Base-by-base conservation (phyloP, 2,329 filamentous ascomycete species). In the Talaromyces sp. region DNA sequence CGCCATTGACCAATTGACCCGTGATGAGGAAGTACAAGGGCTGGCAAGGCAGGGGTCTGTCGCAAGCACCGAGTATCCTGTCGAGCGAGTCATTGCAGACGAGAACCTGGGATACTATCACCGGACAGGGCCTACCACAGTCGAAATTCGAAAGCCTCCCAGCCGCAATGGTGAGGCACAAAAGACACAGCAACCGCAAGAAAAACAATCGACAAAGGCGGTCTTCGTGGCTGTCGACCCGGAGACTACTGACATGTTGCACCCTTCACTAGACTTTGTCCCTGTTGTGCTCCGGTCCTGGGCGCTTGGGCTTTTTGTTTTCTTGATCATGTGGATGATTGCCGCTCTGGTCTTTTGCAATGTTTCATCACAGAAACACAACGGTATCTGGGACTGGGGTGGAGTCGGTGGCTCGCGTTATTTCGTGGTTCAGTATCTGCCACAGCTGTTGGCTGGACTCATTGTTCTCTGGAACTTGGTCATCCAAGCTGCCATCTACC, bases 371-470 rank as follows among this genome's bases (percentile, higher is more conserved):
- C 75, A 81, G 42, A 73, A 76, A 5, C 81, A 88, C 65, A 74
- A 81, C 10, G 91, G 91, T 0, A 77, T 97, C 13, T 86, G 84
- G 70, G 75, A 82, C 3, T 96, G 93, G 72, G 78, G 79, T 36
- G 82, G 82, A 32, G 88, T 92, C 61, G 89, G 90, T 63, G 88
- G 88, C 56, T 82, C 82, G 9, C 83, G 87, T 65, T 96, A 96
- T 75, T 96, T 97, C 72, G 75, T 96, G 54, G 95, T 96, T 73
- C 85, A 92, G 64, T 91, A 96, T 65, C 78, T 97, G 1, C 93
- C 93, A 2, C 91, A 92, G 61, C 78, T 96, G 0, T 71, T 96
- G 15, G 91, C 88, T 0, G 86, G 86, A 22, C 66, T 88, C 13
- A 77, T 96, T 39, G 81, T 95, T 53, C 73, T 97, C 7, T 96